Conservation (phyloP, 495 filamentous ascomycete species). For the Penicillium bovifimosum region DNA sequence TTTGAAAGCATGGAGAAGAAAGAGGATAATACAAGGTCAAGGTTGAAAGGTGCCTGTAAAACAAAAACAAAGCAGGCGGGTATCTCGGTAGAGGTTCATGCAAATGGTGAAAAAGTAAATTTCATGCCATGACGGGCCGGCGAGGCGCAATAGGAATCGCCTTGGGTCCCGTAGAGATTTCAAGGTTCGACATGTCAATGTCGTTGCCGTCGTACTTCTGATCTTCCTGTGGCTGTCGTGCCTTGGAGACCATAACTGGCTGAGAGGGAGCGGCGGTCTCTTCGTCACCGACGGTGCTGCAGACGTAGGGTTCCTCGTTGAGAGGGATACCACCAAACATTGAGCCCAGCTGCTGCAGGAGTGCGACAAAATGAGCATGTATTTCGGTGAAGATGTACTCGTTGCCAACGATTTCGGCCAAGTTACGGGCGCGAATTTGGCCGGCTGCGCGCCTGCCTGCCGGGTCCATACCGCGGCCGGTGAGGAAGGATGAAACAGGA, state of each 20-base stretch:
- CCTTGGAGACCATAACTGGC: slow-evolving; percentile 22
- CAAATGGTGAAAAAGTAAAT: slow-evolving; percentile 7
- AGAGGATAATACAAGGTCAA: slow-evolving; percentile 12
- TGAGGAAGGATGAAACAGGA: slow-evolving; percentile 59
- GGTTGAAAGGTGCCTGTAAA: slow-evolving; percentile 11
- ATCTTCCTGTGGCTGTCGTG: slow-evolving; percentile 16
- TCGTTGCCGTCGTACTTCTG: slow-evolving; percentile 30
- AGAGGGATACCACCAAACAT: slow-evolving; percentile 44
- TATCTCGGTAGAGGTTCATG: slow-evolving; percentile 17
- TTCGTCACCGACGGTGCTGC: slow-evolving; percentile 36
- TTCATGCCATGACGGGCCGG: slow-evolving; percentile 37
- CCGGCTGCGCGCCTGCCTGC: slow-evolving; percentile 49
- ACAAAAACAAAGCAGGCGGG: slow-evolving; percentile 15
- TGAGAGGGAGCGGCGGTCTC: slow-evolving; percentile 12
- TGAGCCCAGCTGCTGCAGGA: slow-evolving; percentile 61
- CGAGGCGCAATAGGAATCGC: slow-evolving; percentile 42
- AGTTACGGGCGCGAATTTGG: slow-evolving; percentile 62
- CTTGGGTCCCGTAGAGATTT: slow-evolving; percentile 36
- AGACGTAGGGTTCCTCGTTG: slow-evolving; percentile 42
- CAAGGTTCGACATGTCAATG: slow-evolving; percentile 33
- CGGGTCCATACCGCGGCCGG: slow-evolving; percentile 53
- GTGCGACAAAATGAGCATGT: slow-evolving; percentile 70
- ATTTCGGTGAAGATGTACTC: slow-evolving; percentile 86
- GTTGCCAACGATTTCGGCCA: slow-evolving; percentile 81
- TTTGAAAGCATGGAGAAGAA: slow-evolving; percentile 7